Conservation (phyloP, 257 asterid genomes). For the Forsythia suspensa region DNA sequence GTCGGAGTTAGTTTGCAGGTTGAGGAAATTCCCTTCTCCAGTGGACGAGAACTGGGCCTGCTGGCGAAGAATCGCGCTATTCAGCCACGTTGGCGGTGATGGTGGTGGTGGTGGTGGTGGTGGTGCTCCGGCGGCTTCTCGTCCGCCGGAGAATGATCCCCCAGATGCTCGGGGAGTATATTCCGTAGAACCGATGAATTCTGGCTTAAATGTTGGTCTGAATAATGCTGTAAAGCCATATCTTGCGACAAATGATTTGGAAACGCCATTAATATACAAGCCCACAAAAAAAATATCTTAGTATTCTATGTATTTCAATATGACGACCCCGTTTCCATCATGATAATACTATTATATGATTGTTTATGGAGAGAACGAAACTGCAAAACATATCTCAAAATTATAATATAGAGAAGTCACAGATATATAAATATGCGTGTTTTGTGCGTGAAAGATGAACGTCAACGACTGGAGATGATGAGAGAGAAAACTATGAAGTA, state of each 20-base stretch:
- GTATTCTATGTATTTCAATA: neutral
- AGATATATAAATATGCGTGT: neutral
- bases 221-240: slow-evolving; percentile 55
- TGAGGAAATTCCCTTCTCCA: slow-evolving; percentile 50
- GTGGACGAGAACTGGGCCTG: slow-evolving; percentile 36
- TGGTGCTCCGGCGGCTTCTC: slow-evolving; percentile 31
- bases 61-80: slow-evolving; percentile 52
- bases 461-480: neutral
- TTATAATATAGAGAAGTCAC: neutral
- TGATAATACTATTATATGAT: neutral
- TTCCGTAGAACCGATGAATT: slow-evolving; percentile 30
- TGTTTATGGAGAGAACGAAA: no score
- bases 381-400: neutral
- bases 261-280: slow-evolving; percentile 37
- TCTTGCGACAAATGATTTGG: slow-evolving; percentile 59
- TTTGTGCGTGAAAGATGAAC: slow-evolving; percentile 1
- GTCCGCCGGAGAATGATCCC: slow-evolving; percentile 13
- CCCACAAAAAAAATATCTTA: neutral
- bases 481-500: neutral
- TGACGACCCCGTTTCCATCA: neutral
- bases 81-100: slow-evolving; percentile 57
- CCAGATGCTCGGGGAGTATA: slow-evolving; percentile 29
- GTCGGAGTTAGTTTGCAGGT: slow-evolving; percentile 49
- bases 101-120: slow-evolving; percentile 15
- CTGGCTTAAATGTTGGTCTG: slow-evolving; percentile 38